Base-by-base conservation (phyloP, 2,329 filamentous ascomycete species). In the Pseudocercospora crystallina region DNA sequence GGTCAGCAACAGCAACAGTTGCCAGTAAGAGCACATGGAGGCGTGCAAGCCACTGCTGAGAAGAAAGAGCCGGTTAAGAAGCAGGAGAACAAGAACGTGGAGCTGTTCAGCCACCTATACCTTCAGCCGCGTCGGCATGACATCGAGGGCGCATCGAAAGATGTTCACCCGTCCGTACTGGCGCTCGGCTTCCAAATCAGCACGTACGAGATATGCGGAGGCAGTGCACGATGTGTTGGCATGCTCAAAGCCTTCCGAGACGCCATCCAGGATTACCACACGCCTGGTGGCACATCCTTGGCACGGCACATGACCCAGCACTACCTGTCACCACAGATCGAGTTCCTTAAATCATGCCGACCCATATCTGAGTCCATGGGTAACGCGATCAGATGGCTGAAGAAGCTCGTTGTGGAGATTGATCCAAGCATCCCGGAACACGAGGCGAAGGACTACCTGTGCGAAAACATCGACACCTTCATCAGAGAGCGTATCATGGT, bases 311-410 rank as follows among this genome's bases (percentile, higher is more conserved):
- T 99, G 63, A 94, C 90, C 30, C 87, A 89, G 9, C 90, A 97
- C 71, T 85, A 90, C 58, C 83, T 99, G 53, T 94, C 90, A 65
- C 89, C 91, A 33, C 94, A 99, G 72, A 96, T 99, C 65, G 90
- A 95, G 59, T 96, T 95, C 67, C 81, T 99, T 54, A 89, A 89
- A 53, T 90, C 90, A 60, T 96, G 91, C 66, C 85, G 94, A n/a
- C 91, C 94, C 31, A 88, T 99, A 73, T 95, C 89, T 60, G 94
- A 96, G 71, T 90, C 89, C 56, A 96, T 97, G 85, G 94, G 94
- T 54, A 99, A 97, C 69, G 90, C 90, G 32, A 95, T 99, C 67
- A 84, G 94, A 47, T 92, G 90, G 79, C 80, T 99, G 43, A 99
- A 99, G 76, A 83, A 96, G 41, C 84, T 90, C 64, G 92, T 99